Conservation (phyloP, 306 rosid genomes). For the Casuarina cunninghamiana region DNA sequence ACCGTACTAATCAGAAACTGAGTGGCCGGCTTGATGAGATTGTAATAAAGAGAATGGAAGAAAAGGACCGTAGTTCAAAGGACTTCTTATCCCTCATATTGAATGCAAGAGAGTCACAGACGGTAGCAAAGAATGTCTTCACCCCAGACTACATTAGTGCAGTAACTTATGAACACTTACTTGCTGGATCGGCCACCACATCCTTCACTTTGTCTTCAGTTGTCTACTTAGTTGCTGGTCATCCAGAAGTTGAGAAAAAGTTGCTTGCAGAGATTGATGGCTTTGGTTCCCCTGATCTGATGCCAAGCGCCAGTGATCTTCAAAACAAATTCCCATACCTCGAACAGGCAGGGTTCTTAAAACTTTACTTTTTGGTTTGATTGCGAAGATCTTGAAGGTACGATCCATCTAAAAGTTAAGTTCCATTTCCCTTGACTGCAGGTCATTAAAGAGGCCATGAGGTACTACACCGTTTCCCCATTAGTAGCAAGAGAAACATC, state of each 20-base stretch:
- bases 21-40: slow-evolving; percentile 68
- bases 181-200: slow-evolving; percentile 91
- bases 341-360: slow-evolving; percentile 57
- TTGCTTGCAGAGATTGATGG: slow-evolving; percentile 72
- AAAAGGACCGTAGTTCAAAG: slow-evolving; percentile 49
- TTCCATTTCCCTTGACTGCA: slow-evolving; percentile 25
- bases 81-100: slow-evolving; percentile 76
- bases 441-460: slow-evolving; percentile 93
- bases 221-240: slow-evolving; percentile 81
- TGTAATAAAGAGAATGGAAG: slow-evolving; percentile 60
- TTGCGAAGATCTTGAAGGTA: background rate
- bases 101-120: slow-evolving; percentile 68
- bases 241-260: slow-evolving; percentile 72
- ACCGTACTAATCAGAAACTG: slow-evolving; percentile 52
- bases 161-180: slow-evolving; percentile 81
- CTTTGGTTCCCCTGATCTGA: slow-evolving; percentile 51
- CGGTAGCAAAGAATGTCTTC: slow-evolving; percentile 51
- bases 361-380: background rate
- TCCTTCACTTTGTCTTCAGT: slow-evolving; percentile 74
- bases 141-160: slow-evolving; percentile 76
- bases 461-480: slow-evolving; percentile 77
- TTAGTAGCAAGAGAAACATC: slow-evolving; percentile 91
- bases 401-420: background rate
- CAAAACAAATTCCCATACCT: slow-evolving; percentile 74
- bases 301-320: slow-evolving; percentile 71